Percentiles rank a stretch among this genome's conserved stretches.
These are phyloP conservation scores for Globisporangium spinosum DNA, from an alignment of 352 stramenopile species.

Conservation along the genomic window DNA sequence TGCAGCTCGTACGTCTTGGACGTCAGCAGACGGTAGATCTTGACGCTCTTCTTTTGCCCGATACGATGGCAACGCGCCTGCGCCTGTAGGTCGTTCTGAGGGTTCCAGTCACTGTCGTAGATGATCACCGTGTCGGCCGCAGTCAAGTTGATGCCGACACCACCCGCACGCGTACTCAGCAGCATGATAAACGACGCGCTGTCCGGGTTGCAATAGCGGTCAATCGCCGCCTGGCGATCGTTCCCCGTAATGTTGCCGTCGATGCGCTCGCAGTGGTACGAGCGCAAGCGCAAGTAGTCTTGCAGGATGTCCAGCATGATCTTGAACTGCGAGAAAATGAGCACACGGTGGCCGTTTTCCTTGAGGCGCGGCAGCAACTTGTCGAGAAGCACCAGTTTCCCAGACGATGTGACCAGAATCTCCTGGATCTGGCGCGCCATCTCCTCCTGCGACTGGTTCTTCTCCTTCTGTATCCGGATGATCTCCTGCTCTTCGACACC, in stretches of 20 bases:
- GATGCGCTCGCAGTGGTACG: slow-evolving; percentile 96
- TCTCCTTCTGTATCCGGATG: slow-evolving; percentile 52
- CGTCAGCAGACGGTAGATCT: slow-evolving; percentile 91
- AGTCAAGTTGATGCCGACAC: slow-evolving; percentile 98
- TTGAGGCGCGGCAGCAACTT: slow-evolving; percentile 97
- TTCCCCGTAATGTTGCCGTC: slow-evolving; percentile 97
- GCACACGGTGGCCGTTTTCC: slow-evolving; percentile 93
- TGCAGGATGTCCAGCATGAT: slow-evolving; percentile 99
- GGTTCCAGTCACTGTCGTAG: slow-evolving; percentile 99
- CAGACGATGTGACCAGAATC: slow-evolving; percentile 92
- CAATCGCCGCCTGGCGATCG: slow-evolving; percentile 93
- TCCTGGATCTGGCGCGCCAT: slow-evolving; percentile 70
- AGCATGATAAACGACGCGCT: slow-evolving; percentile 95
- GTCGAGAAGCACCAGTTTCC: slow-evolving; percentile 98
- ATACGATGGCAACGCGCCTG: slow-evolving; percentile 92
- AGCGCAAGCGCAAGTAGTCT: slow-evolving; percentile 93
- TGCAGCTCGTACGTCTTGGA: slow-evolving; percentile 92
- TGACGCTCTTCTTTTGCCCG: slow-evolving; percentile 91
- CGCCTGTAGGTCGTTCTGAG: slow-evolving; percentile 93
- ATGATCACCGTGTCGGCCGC: slow-evolving; percentile 90
- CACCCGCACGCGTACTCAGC: slow-evolving; percentile 96
- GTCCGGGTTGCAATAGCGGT: slow-evolving; percentile 78
- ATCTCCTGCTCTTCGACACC: slow-evolving; percentile 84
- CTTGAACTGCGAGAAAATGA: slow-evolving; percentile 99
- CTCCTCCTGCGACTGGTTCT: slow-evolving; percentile 40